A percentile compares a stretch with the other conserved stretches of the same genome.
Conservation (phyloP, 2,329 filamentous ascomycete species). For the Ophiognomonia clavigignenti-juglandacearum region DNA sequence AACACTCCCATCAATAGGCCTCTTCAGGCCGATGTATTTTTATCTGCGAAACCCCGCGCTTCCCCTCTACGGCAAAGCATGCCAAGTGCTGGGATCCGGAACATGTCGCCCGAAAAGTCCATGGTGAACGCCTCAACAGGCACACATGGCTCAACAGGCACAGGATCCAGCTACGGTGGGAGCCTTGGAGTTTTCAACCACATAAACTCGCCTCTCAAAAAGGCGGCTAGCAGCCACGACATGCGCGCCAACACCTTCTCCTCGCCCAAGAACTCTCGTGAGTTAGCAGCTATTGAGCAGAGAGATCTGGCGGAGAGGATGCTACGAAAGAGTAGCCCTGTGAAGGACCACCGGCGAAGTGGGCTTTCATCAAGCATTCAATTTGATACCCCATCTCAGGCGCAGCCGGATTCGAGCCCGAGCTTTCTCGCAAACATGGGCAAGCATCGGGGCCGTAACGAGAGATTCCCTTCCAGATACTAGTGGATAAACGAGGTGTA, state of each 20-base stretch:
- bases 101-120: constrained; percentile 4
- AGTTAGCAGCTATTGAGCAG: constrained; percentile 58
- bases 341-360: constrained; percentile 30
- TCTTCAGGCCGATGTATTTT: constrained; percentile 30
- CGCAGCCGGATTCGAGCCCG: constrained; percentile 12
- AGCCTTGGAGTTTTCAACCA: constrained; percentile 77
- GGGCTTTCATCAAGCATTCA: constrained; percentile 14
- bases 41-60: constrained; percentile 21
- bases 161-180: constrained; percentile 51
- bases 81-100: constrained; percentile 4
- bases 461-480: constrained; percentile 34
- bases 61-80: constrained; percentile 21
- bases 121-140: constrained; percentile 16
- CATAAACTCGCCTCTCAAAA: constrained; percentile 77
- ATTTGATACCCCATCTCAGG: constrained; percentile 2
- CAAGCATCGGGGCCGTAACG: constrained; percentile 31
- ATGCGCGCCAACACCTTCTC: constrained; percentile 37
- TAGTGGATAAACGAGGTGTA: constrained; percentile 6
- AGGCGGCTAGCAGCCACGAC: constrained; percentile 61
- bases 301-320: constrained; percentile 28
- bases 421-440: constrained; percentile 33
- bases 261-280: constrained; percentile 54
- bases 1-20: constrained; percentile 30
- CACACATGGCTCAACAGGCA: constrained; percentile 21
- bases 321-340: constrained; percentile 34